Evolutionary conservation across 805 yeast species (phyloP).

Genomic region (Metschnikowia henanensis): DNA sequence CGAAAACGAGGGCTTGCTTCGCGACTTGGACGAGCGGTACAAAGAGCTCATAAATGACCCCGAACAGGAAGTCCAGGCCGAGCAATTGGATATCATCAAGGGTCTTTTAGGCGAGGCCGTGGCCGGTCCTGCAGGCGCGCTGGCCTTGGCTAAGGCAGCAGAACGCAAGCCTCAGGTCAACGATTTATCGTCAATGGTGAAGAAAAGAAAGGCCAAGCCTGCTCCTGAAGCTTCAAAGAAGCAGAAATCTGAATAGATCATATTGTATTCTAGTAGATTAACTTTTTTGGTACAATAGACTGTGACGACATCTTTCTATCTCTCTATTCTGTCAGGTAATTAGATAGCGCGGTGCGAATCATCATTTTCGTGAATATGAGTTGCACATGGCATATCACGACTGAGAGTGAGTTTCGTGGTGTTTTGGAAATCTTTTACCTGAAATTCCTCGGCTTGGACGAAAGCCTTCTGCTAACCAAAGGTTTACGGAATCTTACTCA

Average conservation of each 20-base stretch:
- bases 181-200: slow-evolving; percentile 63
- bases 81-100: slow-evolving; percentile 52
- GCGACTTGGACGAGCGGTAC: slow-evolving; percentile 56
- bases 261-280: no score
- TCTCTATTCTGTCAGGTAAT: no score
- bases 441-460: no score
- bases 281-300: no score
- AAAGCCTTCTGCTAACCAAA: no score
- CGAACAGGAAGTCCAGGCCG: slow-evolving; percentile 45
- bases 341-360: no score
- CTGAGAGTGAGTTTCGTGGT: no score
- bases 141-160: background rate
- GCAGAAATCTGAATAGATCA: slow-evolving; percentile 4
- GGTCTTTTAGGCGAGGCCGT: slow-evolving; percentile 55
- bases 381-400: no score
- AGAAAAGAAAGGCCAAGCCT: slow-evolving; percentile 39
- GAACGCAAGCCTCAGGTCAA: slow-evolving; percentile 39
- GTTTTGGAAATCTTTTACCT: no score
- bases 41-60: slow-evolving; percentile 56
- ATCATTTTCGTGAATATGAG: no score
- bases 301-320: no score
- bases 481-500: no score
- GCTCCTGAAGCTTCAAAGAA: slow-evolving; percentile 11
- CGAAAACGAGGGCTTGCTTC: slow-evolving; percentile 48
- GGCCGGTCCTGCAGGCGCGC: slow-evolving; percentile 9